Evolutionary conservation across 352 stramenopile species (phyloP).

Genomic region (Aphanomyces invadans): DNA sequence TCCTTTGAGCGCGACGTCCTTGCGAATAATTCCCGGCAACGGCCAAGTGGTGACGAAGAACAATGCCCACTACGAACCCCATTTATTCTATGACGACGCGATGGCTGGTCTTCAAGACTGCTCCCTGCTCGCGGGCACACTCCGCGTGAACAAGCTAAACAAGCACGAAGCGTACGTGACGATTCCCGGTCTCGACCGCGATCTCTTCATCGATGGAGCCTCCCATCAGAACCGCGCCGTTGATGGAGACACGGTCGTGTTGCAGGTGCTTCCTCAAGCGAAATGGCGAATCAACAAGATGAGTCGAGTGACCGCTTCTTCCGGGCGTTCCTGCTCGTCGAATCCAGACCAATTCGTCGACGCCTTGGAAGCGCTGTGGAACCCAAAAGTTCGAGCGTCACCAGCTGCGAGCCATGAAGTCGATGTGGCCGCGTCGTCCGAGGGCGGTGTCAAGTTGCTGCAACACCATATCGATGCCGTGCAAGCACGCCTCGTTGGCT

Average conservation of each 20-base stretch:
- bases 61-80: not conserved
- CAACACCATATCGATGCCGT: slow-evolving; percentile 30
- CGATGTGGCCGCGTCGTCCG: slow-evolving; percentile 26
- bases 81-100: not conserved
- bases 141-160: slow-evolving; percentile 70
- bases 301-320: slow-evolving; percentile 1
- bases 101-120: slow-evolving; percentile 27
- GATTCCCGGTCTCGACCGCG: slow-evolving; percentile 60
- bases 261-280: slow-evolving; percentile 44
- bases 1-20: no score
- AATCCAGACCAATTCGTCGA: not conserved
- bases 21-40: no score
- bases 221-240: slow-evolving; percentile 66
- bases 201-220: slow-evolving; percentile 66
- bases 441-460: slow-evolving; percentile 24
- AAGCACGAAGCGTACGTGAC: slow-evolving; percentile 69
- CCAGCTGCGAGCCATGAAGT: not conserved
- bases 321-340: not conserved
- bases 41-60: not conserved
- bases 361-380: not conserved
- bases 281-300: slow-evolving; percentile 29
- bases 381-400: slow-evolving; percentile 9
- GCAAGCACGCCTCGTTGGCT: slow-evolving; percentile 31
- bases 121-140: slow-evolving; percentile 42
- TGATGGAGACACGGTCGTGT: slow-evolving; percentile 69